phyloP scores from a whole-genome alignment of 768 basidiomycete species.

The Russula lepida region DNA sequence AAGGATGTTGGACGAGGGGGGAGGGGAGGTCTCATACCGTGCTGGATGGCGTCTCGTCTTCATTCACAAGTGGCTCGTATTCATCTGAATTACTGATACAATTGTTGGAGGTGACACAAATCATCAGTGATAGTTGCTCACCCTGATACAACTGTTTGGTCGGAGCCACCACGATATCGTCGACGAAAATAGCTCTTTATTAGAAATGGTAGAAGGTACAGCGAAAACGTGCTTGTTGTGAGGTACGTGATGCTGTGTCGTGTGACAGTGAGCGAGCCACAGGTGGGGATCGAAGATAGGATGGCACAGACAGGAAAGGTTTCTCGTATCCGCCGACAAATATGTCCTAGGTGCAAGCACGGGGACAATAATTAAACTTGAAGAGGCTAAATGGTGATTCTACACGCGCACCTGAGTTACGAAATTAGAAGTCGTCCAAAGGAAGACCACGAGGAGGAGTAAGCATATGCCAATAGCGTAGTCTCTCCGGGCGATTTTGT shows the following conservation, averaged over 20 bases:
- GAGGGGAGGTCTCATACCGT: constrained; percentile 5
- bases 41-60: constrained; percentile 14
- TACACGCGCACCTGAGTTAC: constrained; percentile 57
- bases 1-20: neutral
- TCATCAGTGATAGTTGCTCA: neutral
- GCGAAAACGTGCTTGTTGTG: constrained; percentile 79
- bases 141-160: neutral
- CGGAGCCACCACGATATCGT: neutral
- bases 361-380: neutral
- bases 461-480: constrained; percentile 57
- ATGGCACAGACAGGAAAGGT: constrained; percentile 67
- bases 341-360: constrained; percentile 29
- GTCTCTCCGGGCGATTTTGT: constrained; percentile 24
- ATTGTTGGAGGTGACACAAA: neutral
- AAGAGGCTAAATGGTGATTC: neutral
- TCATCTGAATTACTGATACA: constrained; percentile 18
- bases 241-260: constrained; percentile 70
- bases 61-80: constrained; percentile 27
- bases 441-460: constrained; percentile 64
- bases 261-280: neutral
- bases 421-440: constrained; percentile 89
- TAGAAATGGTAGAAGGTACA: constrained; percentile 66
- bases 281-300: neutral
- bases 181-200: constrained; percentile 30
- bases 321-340: constrained; percentile 73